A percentile compares a stretch with the other conserved stretches of the same genome.
phyloP scores from a whole-genome alignment of 371 early-diverging fungal genomes.

The Mortierella sp. region DNA sequence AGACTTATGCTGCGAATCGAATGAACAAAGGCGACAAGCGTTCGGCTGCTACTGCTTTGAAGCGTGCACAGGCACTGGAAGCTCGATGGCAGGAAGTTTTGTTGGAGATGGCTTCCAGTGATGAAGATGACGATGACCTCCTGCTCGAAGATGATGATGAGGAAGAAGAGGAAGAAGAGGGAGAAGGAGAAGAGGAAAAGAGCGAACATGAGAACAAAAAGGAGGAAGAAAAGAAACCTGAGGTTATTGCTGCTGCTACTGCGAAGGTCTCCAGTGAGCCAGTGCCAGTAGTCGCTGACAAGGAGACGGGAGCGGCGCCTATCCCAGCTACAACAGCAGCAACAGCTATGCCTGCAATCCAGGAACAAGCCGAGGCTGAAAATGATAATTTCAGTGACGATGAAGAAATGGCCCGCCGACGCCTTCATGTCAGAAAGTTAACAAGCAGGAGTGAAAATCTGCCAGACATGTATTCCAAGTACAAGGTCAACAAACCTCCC shows the following conservation, averaged over 20 bases:
- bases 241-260: neutral
- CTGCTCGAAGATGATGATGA: conserved; percentile 46
- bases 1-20: conserved; percentile 40
- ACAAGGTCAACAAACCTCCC: conserved; percentile 29
- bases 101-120: conserved; percentile 53
- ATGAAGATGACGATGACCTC: conserved; percentile 45
- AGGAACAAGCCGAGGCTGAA: neutral
- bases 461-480: conserved; percentile 48
- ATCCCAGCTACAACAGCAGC: neutral
- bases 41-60: conserved; percentile 50
- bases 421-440: conserved; percentile 12
- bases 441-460: conserved; percentile 38
- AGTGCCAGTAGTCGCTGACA: neutral
- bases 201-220: conserved; percentile 10
- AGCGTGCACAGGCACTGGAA: conserved; percentile 49
- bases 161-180: conserved; percentile 26
- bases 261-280: neutral
- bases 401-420: conserved; percentile 28
- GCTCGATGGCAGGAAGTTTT: conserved; percentile 48
- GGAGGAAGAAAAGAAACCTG: conserved; percentile 6
- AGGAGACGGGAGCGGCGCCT: conserved; percentile 1
- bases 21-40: conserved; percentile 56
- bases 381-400: conserved; percentile 13
- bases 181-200: conserved; percentile 17
- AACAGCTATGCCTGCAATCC: neutral